Evolutionary conservation across 2,329 filamentous ascomycete species (phyloP).

Genomic region (Aspergillus quadricinctus): DNA sequence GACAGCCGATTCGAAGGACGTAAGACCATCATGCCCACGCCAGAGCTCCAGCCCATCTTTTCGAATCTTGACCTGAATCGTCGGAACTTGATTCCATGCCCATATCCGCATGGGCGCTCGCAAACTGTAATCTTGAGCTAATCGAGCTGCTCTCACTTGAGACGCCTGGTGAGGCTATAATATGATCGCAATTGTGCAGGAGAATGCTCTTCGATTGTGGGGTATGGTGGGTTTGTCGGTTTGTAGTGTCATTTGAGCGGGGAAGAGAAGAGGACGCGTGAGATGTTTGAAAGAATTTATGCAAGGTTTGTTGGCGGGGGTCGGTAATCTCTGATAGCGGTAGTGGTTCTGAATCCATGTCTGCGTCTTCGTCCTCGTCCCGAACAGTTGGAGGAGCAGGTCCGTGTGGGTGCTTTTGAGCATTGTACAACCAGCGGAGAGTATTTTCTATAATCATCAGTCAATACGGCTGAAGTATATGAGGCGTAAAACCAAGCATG

Average conservation of each 20-base stretch:
- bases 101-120: slow-evolving; percentile 26
- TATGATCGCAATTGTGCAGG: slow-evolving; percentile 17
- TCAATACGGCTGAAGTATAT: neutral
- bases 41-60: slow-evolving; percentile 25
- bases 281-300: slow-evolving; percentile 36
- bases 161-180: slow-evolving; percentile 12
- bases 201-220: slow-evolving; percentile 12
- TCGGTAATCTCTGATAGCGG: slow-evolving; percentile 28
- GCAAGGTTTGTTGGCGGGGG: slow-evolving; percentile 38
- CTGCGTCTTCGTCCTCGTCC: slow-evolving; percentile 18
- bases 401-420: slow-evolving; percentile 30
- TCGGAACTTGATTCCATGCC: slow-evolving; percentile 27
- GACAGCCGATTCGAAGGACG: neutral
- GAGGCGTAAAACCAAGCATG: neutral
- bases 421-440: slow-evolving; percentile 39
- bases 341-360: slow-evolving; percentile 21
- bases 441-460: slow-evolving; percentile 33
- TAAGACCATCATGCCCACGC: slow-evolving; percentile 27
- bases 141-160: slow-evolving; percentile 18
- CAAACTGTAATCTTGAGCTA: slow-evolving; percentile 17
- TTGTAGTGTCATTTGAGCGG: slow-evolving; percentile 9
- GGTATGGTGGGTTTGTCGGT: slow-evolving; percentile 17
- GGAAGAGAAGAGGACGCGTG: slow-evolving; percentile 14
- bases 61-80: slow-evolving; percentile 14
- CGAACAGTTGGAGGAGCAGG: slow-evolving; percentile 3